A percentile compares a stretch with the other conserved stretches of the same genome.
Evolutionary conservation across 2,329 filamentous ascomycete genomes (phyloP).

Genomic region (Emergomyces pasteurianus): DNA sequence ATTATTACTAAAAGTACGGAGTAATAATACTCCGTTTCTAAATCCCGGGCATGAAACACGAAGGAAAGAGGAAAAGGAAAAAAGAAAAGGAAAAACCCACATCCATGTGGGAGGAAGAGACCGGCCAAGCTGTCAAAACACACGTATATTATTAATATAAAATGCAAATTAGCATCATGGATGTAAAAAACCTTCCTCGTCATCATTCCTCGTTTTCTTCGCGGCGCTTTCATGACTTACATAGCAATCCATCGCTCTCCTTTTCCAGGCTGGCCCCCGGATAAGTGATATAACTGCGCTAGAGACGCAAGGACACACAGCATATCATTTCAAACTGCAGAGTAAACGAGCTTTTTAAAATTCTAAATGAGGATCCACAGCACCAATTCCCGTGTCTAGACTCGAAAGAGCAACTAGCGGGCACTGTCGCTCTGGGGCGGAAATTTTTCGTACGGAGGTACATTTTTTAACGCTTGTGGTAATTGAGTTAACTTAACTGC

Average conservation of each 20-base stretch:
- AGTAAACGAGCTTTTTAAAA: neutral
- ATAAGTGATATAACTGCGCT: too few species aligned
- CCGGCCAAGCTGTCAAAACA: too few species aligned
- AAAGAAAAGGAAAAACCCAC: too few species aligned
- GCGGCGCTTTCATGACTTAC: too few species aligned
- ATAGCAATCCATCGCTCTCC: neutral
- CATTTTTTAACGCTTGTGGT: neutral
- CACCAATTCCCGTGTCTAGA: neutral
- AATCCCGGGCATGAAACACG: too few species aligned
- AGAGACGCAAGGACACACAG: neutral
- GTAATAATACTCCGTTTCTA: too few species aligned
- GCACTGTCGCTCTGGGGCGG: neutral
- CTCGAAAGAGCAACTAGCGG: neutral
- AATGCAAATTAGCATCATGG: too few species aligned
- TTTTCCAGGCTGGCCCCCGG: neutral
- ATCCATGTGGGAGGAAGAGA: too few species aligned
- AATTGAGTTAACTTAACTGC: neutral
- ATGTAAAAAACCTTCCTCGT: neutral
- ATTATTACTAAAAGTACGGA: too few species aligned
- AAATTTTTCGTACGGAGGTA: neutral
- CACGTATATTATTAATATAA: too few species aligned
- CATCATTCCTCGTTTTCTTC: too few species aligned
- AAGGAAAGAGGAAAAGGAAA: too few species aligned
- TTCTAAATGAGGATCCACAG: neutral
- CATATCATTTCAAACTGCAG: neutral